phyloP scores from a whole-genome alignment of 768 basidiomycete species.

The Tubosaeta sp. region DNA sequence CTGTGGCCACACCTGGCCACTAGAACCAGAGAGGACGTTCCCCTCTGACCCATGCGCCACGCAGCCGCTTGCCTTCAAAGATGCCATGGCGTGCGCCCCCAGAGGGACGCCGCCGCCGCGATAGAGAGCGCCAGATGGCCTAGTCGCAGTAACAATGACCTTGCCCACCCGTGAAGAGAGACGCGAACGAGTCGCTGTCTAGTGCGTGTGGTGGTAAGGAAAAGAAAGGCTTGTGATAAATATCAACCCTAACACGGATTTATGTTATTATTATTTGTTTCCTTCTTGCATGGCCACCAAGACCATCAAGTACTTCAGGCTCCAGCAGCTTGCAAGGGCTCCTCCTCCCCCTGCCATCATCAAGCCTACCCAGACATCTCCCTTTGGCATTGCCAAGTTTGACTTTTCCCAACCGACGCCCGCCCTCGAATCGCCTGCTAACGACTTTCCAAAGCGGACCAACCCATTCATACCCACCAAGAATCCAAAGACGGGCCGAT shows the following conservation, averaged over 20 bases:
- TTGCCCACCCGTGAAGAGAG: too few relatives aligned
- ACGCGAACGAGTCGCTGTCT: too few relatives aligned
- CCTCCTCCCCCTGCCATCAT: conserved; percentile 24
- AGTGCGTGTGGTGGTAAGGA: too few relatives aligned
- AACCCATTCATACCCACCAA: conserved; percentile 72
- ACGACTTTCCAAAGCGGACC: conserved; percentile 18
- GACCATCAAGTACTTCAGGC: conserved; percentile 24
- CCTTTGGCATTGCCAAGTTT: conserved; percentile 20
- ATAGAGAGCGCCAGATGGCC: too few relatives aligned
- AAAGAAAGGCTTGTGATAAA: too few relatives aligned
- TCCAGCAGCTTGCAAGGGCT: conserved; percentile 20
- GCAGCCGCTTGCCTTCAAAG: too few relatives aligned
- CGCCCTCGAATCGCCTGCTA: conserved; percentile 5
- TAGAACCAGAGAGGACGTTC: too few relatives aligned
- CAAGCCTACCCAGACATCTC: conserved; percentile 8
- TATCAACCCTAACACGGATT: neutral
- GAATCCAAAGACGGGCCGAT: conserved; percentile 57
- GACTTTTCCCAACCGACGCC: conserved; percentile 14
- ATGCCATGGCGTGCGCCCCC: too few relatives aligned
- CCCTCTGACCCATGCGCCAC: too few relatives aligned
- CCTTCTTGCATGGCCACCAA: conserved; percentile 17
- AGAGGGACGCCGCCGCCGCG: too few relatives aligned
- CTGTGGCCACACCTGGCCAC: too few relatives aligned
- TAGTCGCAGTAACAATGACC: too few relatives aligned
- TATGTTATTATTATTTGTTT: neutral